Percentiles rank a stretch among this genome's conserved stretches.
phyloP scores from a whole-genome alignment of 2,329 filamentous ascomycete genomes.

The Xylaria sp. region DNA sequence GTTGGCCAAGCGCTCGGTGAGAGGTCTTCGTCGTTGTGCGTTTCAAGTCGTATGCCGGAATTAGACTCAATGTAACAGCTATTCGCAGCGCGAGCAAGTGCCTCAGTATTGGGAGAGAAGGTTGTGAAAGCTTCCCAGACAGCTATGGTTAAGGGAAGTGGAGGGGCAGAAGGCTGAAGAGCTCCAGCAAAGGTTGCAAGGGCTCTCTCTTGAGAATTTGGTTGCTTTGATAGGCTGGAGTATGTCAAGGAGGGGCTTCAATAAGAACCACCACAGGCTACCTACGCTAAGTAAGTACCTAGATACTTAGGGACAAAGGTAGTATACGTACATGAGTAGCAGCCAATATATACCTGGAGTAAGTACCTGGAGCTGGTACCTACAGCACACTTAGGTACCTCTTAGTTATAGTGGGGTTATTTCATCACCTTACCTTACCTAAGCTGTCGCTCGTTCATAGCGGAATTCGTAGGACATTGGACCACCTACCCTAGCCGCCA shows the following conservation, averaged over 20 bases:
- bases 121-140: constrained; percentile 4
- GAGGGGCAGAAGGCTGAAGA: constrained; percentile 34
- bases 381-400: not conserved
- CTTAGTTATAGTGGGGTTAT: not conserved
- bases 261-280: not conserved
- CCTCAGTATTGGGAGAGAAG: not conserved
- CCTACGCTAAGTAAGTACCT: not conserved
- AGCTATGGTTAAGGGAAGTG: constrained; percentile 11
- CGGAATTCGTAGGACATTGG: not conserved
- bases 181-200: not conserved
- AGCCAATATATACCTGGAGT: too few species aligned
- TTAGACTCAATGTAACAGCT: constrained; percentile 6
- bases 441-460: not conserved
- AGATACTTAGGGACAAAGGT: too few species aligned
- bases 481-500: not conserved
- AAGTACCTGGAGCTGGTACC: not conserved
- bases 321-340: not conserved
- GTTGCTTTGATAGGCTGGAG: constrained; percentile 19
- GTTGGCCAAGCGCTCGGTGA: constrained; percentile 7
- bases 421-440: not conserved
- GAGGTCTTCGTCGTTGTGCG: not conserved
- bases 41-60: constrained; percentile 2
- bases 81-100: not conserved
- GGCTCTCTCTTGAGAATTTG: not conserved
- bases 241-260: not conserved